These are phyloP conservation scores for Leishmania major DNA, from an alignment of 208 protist species.

Conservation along the genomic window DNA sequence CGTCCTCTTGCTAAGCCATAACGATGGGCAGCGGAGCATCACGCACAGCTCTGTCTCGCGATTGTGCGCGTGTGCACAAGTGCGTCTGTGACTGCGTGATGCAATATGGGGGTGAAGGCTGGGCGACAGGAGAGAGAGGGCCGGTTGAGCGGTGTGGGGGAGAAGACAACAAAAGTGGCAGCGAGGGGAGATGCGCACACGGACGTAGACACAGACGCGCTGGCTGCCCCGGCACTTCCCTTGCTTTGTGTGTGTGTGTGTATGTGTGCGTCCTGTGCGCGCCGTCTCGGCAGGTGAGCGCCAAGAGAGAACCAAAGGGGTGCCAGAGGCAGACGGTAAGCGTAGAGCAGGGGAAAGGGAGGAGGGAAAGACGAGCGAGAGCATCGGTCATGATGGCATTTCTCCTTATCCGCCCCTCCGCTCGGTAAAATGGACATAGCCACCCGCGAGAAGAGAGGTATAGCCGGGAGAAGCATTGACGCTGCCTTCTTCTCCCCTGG, in stretches of 20 bases:
- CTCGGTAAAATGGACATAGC: too few relatives aligned
- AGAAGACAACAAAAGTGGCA: neutral
- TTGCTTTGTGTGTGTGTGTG: neutral
- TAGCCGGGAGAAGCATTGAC: neutral
- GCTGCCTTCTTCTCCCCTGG: neutral
- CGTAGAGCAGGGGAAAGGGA: neutral
- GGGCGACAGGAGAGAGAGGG: conserved; percentile 7
- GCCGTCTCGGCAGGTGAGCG: neutral
- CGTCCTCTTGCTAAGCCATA: conserved; percentile 62
- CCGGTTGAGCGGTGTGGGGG: neutral
- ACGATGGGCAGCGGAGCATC: conserved; percentile 40
- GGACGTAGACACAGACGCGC: neutral
- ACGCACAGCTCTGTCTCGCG: neutral
- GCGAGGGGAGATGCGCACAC: neutral
- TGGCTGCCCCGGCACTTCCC: neutral
- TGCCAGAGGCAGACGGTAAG: neutral
- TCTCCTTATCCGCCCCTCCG: neutral
- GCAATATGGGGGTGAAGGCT: neutral
- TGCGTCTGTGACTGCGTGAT: conserved; percentile 3
- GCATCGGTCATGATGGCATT: neutral
- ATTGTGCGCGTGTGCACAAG: neutral
- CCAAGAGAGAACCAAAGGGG: neutral
- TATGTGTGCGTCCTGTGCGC: neutral
- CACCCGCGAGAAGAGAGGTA: neutral
- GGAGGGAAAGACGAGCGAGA: neutral